A percentile compares a stretch with the other conserved stretches of the same genome.
Evolutionary conservation across 2,329 filamentous ascomycete species (phyloP).

Genomic region (Pseudophaeomoniella oleicola): DNA sequence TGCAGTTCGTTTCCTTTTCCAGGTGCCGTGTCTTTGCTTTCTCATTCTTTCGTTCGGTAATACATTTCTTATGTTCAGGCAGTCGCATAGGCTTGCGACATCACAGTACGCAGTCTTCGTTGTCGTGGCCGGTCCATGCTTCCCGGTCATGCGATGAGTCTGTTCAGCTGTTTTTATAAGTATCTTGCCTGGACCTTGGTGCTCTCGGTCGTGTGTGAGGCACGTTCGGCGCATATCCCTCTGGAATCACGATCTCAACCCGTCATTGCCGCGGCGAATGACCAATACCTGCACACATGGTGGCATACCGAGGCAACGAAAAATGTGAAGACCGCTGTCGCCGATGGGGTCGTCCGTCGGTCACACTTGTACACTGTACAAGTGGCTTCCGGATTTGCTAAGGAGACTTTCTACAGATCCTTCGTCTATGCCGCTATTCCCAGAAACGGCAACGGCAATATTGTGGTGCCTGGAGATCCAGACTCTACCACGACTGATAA

Average conservation of each 20-base stretch:
- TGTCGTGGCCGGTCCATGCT: too few species aligned
- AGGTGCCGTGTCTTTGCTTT: too few species aligned
- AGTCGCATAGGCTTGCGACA: too few species aligned
- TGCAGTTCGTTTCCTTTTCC: too few species aligned
- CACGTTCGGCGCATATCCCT: too few species aligned
- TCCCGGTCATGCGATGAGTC: too few species aligned
- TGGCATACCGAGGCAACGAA: constrained; percentile 13
- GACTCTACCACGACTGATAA: constrained; percentile 8
- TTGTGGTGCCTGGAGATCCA: constrained; percentile 11
- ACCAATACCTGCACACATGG: constrained; percentile 2
- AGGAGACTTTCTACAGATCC: constrained; percentile 15
- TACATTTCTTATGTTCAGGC: too few species aligned
- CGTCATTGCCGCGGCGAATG: neutral
- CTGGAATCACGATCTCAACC: neutral
- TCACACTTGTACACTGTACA: constrained; percentile 12
- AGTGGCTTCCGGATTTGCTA: constrained; percentile 5
- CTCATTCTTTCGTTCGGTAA: too few species aligned
- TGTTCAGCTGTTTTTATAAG: too few species aligned
- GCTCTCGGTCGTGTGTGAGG: too few species aligned
- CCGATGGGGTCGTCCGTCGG: constrained; percentile 11
- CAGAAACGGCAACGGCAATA: constrained; percentile 19
- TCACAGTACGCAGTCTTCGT: too few species aligned
- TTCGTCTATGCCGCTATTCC: constrained; percentile 24
- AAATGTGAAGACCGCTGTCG: constrained; percentile 10
- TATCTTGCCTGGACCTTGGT: too few species aligned